Conservation (phyloP, 768 basidiomycete genomes). For the Naganishia antarctica region DNA sequence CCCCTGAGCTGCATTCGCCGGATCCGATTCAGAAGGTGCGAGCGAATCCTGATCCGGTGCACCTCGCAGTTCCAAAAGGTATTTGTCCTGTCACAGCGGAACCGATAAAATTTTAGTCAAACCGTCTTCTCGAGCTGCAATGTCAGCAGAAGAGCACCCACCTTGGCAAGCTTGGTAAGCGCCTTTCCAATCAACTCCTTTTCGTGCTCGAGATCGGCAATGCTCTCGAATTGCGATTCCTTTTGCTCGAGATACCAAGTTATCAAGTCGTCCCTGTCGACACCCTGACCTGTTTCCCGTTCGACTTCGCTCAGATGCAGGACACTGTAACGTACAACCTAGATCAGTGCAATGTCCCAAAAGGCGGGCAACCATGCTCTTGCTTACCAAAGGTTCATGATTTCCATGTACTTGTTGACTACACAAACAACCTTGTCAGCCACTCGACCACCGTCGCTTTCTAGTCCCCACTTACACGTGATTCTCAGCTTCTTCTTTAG, state of each 20-base stretch:
- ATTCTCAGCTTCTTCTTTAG: conserved; percentile 69
- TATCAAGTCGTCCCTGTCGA: conserved; percentile 85
- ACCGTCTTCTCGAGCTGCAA: too few species aligned
- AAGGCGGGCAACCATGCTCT: too few species aligned
- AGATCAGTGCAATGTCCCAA: not conserved
- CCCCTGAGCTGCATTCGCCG: not conserved
- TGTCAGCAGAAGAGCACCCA: conserved; percentile 40
- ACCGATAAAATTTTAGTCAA: too few species aligned
- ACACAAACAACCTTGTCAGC: too few species aligned
- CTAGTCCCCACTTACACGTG: conserved; percentile 59
- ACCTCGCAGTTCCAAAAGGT: conserved; percentile 73
- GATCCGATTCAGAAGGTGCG: conserved; percentile 15
- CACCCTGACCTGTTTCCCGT: conserved; percentile 65
- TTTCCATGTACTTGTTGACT: conserved; percentile 81
- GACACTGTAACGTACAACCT: conserved; percentile 54
- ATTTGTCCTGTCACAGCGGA: conserved; percentile 62
- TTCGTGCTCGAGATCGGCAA: conserved; percentile 85
- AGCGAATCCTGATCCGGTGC: conserved; percentile 71
- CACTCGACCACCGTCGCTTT: too few species aligned
- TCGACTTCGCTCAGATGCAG: conserved; percentile 74
- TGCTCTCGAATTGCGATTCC: conserved; percentile 73
- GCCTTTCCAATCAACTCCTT: conserved; percentile 85
- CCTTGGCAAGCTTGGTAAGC: conserved; percentile 83
- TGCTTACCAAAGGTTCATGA: conserved; percentile 64
- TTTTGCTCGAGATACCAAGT: conserved; percentile 93